phyloP scores from a whole-genome alignment of 192 early-diverging fungal species.

The Neocallimastix lanati region DNA sequence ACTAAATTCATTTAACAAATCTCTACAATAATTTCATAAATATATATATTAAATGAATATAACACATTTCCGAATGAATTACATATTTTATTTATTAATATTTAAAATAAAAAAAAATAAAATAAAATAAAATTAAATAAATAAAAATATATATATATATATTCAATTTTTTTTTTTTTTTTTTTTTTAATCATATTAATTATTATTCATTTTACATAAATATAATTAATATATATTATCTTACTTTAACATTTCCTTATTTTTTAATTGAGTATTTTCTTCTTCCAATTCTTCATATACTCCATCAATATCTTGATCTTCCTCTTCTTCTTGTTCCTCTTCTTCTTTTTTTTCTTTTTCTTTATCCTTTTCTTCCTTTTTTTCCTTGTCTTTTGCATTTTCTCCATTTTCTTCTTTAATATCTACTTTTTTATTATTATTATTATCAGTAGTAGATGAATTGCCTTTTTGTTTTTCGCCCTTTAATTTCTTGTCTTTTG shows the following conservation, averaged over 20 bases:
- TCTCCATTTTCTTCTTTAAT: no score
- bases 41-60: no score
- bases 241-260: neutral
- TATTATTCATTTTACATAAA: no score
- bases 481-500: neutral
- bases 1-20: slow-evolving; percentile 43
- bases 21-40: slow-evolving; percentile 17
- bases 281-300: neutral
- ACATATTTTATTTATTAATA: no score
- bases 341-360: neutral
- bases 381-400: neutral
- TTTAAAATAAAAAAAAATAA: neutral
- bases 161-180: no score
- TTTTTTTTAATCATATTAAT: no score
- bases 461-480: neutral
- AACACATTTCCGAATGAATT: no score
- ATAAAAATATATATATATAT: no score
- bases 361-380: neutral
- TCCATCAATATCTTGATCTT: neutral
- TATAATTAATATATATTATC: no score
- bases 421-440: no score
- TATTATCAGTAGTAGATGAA: no score
- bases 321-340: neutral
- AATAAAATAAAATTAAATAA: no score
- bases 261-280: neutral